Conservation (phyloP, 345 rosid genomes). For the Lepidium africanum region DNA sequence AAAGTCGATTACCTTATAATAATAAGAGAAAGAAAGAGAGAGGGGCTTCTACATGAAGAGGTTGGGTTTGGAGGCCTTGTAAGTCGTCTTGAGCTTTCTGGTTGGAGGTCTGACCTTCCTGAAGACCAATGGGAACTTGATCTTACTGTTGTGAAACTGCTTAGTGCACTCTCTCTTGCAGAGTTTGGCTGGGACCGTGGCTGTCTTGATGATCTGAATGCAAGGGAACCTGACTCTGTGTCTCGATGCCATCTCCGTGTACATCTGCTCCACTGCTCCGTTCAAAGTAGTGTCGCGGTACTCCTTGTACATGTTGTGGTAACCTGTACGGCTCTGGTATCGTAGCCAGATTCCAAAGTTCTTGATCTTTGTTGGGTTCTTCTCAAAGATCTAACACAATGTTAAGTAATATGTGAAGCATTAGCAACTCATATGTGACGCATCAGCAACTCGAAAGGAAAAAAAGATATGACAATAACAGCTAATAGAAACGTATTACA, state of each 20-base stretch:
- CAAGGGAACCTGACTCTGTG: constrained; percentile 63
- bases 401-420: neutral
- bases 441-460: neutral
- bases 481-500: neutral
- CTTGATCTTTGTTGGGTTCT: constrained; percentile 50
- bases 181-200: constrained; percentile 39
- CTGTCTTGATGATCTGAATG: constrained; percentile 56
- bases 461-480: neutral
- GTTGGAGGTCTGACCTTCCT: constrained; percentile 46
- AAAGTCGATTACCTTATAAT: neutral
- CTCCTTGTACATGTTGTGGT: constrained; percentile 50
- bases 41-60: constrained; percentile 35
- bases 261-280: constrained; percentile 60
- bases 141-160: constrained; percentile 51
- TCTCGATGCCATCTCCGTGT: constrained; percentile 58
- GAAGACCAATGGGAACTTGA: constrained; percentile 39
- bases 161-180: constrained; percentile 53
- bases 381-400: constrained; percentile 43
- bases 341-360: constrained; percentile 57
- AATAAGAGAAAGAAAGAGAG: neutral
- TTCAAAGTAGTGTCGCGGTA: constrained; percentile 47
- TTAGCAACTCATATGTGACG: neutral
- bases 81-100: constrained; percentile 59
- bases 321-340: constrained; percentile 52
- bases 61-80: constrained; percentile 43